Evolutionary conservation across 2,329 filamentous ascomycete genomes (phyloP).

Genomic region (Sarocladium oryzae): DNA sequence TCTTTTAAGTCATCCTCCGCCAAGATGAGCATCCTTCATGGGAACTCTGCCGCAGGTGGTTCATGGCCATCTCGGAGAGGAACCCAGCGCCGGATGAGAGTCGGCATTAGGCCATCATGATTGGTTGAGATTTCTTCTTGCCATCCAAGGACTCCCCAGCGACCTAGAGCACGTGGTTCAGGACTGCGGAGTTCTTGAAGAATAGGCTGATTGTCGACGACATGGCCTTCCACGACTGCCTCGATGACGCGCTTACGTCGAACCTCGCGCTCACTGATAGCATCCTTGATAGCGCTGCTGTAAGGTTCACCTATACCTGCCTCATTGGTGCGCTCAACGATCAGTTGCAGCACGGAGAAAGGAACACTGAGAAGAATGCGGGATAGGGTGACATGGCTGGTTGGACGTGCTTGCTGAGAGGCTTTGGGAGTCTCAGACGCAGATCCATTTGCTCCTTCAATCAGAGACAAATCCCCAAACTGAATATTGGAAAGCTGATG

Average conservation of each 20-base stretch:
- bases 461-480: slow-evolving; percentile 59
- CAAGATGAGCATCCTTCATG: not conserved
- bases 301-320: slow-evolving; percentile 43
- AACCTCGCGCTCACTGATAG: slow-evolving; percentile 52
- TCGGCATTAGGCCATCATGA: slow-evolving; percentile 24
- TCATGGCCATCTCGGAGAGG: slow-evolving; percentile 17
- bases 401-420: slow-evolving; percentile 19
- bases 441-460: slow-evolving; percentile 18
- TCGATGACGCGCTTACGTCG: slow-evolving; percentile 43
- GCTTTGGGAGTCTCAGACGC: slow-evolving; percentile 25
- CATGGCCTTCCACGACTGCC: slow-evolving; percentile 28
- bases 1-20: not conserved
- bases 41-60: not conserved
- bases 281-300: slow-evolving; percentile 40
- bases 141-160: slow-evolving; percentile 45
- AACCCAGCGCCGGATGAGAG: slow-evolving; percentile 30
- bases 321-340: slow-evolving; percentile 55
- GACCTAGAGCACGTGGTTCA: slow-evolving; percentile 31
- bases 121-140: slow-evolving; percentile 26
- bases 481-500: slow-evolving; percentile 56
- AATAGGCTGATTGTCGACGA: not conserved
- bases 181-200: slow-evolving; percentile 24
- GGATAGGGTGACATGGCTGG: slow-evolving; percentile 49
- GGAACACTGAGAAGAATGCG: slow-evolving; percentile 64
- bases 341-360: slow-evolving; percentile 56